Conservation (phyloP, 768 basidiomycete species). For the Crucibulum laeve region DNA sequence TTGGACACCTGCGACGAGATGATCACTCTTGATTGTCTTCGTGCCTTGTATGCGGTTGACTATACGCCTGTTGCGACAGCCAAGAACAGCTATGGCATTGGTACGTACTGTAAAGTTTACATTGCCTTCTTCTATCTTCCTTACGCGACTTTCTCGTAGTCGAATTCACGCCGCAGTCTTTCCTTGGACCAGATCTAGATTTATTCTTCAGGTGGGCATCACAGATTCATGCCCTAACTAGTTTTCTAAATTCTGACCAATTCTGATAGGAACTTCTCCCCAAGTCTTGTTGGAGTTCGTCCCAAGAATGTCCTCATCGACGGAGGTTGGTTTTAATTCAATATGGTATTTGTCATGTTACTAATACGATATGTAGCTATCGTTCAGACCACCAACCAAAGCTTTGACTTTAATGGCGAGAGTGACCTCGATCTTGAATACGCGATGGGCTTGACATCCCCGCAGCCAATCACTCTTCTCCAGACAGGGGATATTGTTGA, state of each 20-base stretch:
- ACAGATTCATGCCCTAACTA: not conserved
- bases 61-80: conserved; percentile 24
- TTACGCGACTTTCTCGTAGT: conserved; percentile 14
- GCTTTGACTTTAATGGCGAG: conserved; percentile 49
- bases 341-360: not conserved
- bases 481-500: conserved; percentile 40
- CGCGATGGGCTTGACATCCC: conserved; percentile 41
- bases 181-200: conserved; percentile 28
- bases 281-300: conserved; percentile 21
- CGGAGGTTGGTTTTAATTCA: conserved; percentile 12
- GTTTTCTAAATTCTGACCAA: not conserved
- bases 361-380: conserved; percentile 23
- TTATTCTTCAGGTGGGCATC: conserved; percentile 22
- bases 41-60: conserved; percentile 33
- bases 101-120: conserved; percentile 33
- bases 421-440: conserved; percentile 57
- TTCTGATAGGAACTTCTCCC: conserved; percentile 23
- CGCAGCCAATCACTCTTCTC: conserved; percentile 35
- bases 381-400: conserved; percentile 33
- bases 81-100: conserved; percentile 34
- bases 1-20: conserved; percentile 24
- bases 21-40: conserved; percentile 35
- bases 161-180: conserved; percentile 21
- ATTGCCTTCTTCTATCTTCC: conserved; percentile 36
- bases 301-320: conserved; percentile 26